A percentile compares a stretch with the other conserved stretches of the same genome.
Evolutionary conservation across 345 rosid genomes (phyloP).

Genomic region (Syzygium aqueum): DNA sequence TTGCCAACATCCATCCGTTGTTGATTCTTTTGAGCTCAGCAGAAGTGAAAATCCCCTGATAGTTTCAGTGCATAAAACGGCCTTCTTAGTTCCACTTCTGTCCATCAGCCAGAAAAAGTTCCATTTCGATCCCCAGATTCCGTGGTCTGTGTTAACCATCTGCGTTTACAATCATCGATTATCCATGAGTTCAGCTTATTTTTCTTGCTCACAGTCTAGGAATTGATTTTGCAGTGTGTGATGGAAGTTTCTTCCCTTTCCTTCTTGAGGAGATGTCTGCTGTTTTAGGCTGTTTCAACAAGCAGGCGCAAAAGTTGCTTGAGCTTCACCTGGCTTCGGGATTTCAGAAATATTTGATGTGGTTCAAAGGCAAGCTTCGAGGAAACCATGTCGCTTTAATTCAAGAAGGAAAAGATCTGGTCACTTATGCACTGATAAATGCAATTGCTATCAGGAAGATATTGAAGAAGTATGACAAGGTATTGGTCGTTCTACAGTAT

Average conservation of each 20-base stretch:
- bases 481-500: neutral
- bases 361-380: conserved; percentile 54
- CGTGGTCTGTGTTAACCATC: neutral
- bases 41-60: neutral
- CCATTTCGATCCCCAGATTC: neutral
- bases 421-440: conserved; percentile 77
- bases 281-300: conserved; percentile 74
- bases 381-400: conserved; percentile 47
- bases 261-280: conserved; percentile 76
- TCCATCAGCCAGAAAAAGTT: neutral
- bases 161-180: neutral
- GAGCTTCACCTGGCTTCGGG: conserved; percentile 81
- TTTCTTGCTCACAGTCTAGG: neutral
- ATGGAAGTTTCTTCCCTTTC: conserved; percentile 88
- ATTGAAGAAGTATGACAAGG: conserved; percentile 95
- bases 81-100: neutral
- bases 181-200: neutral
- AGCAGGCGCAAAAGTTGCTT: conserved; percentile 79
- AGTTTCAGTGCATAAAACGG: neutral
- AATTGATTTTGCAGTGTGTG: conserved; percentile 46
- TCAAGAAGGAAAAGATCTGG: conserved; percentile 81
- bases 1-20: neutral
- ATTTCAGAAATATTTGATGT: conserved; percentile 49
- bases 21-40: neutral
- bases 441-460: conserved; percentile 82